Conservation (phyloP, 2,329 filamentous ascomycete genomes). For the Cladobotryum protrusum region DNA sequence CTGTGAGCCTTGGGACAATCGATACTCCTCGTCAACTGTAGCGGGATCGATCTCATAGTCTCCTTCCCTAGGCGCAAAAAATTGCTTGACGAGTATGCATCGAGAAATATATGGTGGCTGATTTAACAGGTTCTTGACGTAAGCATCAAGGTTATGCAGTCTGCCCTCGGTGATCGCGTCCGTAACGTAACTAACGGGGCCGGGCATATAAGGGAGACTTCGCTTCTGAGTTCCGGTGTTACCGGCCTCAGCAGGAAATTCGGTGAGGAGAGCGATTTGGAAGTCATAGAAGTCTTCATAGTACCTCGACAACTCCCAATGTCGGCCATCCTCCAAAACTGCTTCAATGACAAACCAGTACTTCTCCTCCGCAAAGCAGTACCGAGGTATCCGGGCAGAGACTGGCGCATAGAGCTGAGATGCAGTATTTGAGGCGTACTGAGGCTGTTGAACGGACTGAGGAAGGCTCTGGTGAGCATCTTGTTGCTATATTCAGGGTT, state of each 20-base stretch:
- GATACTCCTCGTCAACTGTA: slow-evolving; percentile 68
- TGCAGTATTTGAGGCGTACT: slow-evolving; percentile 33
- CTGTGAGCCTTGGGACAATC: slow-evolving; percentile 64
- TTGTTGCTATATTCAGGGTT: neutral
- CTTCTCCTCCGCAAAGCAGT: slow-evolving; percentile 94
- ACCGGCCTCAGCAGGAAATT: slow-evolving; percentile 87
- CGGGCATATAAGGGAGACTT: slow-evolving; percentile 93
- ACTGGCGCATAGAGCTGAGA: slow-evolving; percentile 67
- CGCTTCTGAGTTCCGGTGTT: slow-evolving; percentile 74
- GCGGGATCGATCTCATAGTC: slow-evolving; percentile 88
- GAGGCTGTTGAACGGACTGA: slow-evolving; percentile 28
- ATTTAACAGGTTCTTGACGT: slow-evolving; percentile 83
- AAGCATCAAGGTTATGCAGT: slow-evolving; percentile 87
- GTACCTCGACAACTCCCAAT: slow-evolving; percentile 89
- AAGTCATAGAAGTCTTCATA: slow-evolving; percentile 99
- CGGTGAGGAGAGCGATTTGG: slow-evolving; percentile 88
- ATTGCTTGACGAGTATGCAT: slow-evolving; percentile 77
- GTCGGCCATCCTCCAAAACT: slow-evolving; percentile 78
- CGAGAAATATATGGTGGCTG: slow-evolving; percentile 80
- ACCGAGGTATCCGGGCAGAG: slow-evolving; percentile 79
- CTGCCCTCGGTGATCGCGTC: slow-evolving; percentile 93
- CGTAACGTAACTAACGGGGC: slow-evolving; percentile 96
- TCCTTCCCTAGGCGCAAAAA: slow-evolving; percentile 83
- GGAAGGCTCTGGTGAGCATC: slow-evolving; percentile 26
- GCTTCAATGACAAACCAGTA: slow-evolving; percentile 92